These are phyloP conservation scores for Exophiala lecanii-corni DNA, from an alignment of 2,329 filamentous ascomycete genomes.

Conservation along the genomic window DNA sequence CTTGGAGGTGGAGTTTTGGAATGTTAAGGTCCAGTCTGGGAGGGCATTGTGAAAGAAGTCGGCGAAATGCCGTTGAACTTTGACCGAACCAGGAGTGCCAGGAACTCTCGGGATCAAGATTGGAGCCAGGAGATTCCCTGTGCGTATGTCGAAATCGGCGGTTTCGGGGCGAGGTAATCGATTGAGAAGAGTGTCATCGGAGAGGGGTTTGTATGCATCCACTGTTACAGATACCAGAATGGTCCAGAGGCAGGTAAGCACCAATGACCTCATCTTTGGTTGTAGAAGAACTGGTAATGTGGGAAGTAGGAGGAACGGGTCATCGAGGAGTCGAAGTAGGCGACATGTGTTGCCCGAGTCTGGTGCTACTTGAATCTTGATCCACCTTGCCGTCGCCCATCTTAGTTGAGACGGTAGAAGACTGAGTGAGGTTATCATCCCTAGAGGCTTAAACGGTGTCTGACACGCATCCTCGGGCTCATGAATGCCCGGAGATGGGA, in stretches of 20 bases:
- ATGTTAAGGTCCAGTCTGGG: conserved; percentile 72
- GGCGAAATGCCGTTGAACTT: conserved; percentile 75
- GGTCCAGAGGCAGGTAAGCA: neutral
- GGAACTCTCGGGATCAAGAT: conserved; percentile 86
- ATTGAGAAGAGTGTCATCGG: conserved; percentile 64
- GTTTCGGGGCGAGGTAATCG: conserved; percentile 65
- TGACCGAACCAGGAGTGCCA: conserved; percentile 69
- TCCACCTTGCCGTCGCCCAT: too few species aligned
- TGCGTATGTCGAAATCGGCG: conserved; percentile 70
- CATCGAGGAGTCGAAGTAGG: too few species aligned
- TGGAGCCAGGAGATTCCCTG: conserved; percentile 72
- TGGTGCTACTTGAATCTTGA: too few species aligned
- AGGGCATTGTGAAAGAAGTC: conserved; percentile 72
- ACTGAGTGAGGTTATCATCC: too few species aligned
- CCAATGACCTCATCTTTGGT: neutral
- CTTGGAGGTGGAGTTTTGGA: conserved; percentile 84
- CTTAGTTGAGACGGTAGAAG: too few species aligned
- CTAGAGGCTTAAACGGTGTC: too few species aligned
- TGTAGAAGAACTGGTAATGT: too few species aligned
- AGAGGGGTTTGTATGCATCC: conserved; percentile 57
- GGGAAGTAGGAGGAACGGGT: too few species aligned
- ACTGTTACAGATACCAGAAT: conserved; percentile 5
- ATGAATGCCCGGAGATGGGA: too few species aligned
- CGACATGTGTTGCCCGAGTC: too few species aligned
- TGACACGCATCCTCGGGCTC: too few species aligned